phyloP scores from a whole-genome alignment of 1,284 basidiomycete genomes.

The Irpex sp. region DNA sequence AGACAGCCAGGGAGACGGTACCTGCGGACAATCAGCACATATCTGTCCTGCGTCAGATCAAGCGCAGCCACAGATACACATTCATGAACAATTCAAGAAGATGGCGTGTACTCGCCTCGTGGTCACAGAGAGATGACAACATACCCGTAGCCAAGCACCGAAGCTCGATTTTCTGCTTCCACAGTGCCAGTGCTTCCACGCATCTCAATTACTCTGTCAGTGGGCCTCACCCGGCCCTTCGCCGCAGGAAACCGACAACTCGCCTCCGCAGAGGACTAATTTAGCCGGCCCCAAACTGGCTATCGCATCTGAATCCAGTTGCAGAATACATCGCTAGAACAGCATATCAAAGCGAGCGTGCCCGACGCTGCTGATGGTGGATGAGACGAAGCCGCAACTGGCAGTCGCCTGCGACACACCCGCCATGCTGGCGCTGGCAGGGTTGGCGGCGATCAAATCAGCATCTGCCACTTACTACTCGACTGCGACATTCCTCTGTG shows the following conservation, averaged over 20 bases:
- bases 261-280: background rate
- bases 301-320: no score
- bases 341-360: background rate
- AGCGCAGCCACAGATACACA: slow-evolving; percentile 1
- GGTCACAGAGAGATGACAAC: background rate
- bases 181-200: background rate
- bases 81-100: background rate
- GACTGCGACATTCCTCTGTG: background rate
- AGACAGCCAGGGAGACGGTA: no score
- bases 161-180: background rate
- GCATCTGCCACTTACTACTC: background rate
- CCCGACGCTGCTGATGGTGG: background rate
- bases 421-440: background rate
- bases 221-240: background rate
- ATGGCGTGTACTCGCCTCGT: background rate
- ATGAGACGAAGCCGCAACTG: background rate
- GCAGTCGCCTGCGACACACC: background rate
- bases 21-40: background rate
- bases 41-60: slow-evolving; percentile 9
- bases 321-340: no score
- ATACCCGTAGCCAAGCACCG: background rate
- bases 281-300: background rate
- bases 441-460: background rate
- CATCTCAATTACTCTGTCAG: background rate
- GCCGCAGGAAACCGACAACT: background rate